Percentiles rank a stretch among this genome's conserved stretches.
Conservation (phyloP, 2,329 filamentous ascomycete species). For the Hymenoscyphus occultus region DNA sequence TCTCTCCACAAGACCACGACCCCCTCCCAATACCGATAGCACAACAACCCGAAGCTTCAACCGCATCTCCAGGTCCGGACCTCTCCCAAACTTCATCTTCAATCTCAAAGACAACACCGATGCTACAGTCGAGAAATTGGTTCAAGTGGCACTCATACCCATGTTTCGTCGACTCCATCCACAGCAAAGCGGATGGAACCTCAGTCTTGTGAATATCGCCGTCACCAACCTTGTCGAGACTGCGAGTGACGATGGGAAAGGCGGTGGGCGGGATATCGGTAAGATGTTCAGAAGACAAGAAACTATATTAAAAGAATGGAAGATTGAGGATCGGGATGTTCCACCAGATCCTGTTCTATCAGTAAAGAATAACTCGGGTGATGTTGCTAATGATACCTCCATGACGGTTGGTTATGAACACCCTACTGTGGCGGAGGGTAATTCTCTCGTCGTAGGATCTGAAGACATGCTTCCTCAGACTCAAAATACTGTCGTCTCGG, state of each 20-base stretch:
- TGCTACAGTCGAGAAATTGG: slow-evolving; percentile 63
- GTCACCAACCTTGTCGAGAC: slow-evolving; percentile 76
- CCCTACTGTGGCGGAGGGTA: not conserved
- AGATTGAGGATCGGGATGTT: slow-evolving; percentile 46
- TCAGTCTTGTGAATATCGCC: slow-evolving; percentile 82
- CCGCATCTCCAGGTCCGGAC: slow-evolving; percentile 71
- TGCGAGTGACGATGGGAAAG: slow-evolving; percentile 44
- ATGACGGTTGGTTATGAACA: not conserved
- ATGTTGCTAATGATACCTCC: slow-evolving; percentile 28
- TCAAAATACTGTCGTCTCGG: slow-evolving; percentile 27
- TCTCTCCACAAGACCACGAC: slow-evolving; percentile 69
- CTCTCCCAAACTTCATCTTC: slow-evolving; percentile 73
- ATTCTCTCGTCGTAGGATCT: slow-evolving; percentile 22
- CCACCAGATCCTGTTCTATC: slow-evolving; percentile 28
- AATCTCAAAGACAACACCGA: slow-evolving; percentile 56
- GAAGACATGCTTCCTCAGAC: slow-evolving; percentile 30
- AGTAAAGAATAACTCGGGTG: slow-evolving; percentile 29
- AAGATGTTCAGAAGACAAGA: slow-evolving; percentile 80
- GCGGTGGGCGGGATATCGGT: slow-evolving; percentile 71
- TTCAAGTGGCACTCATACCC: slow-evolving; percentile 63
- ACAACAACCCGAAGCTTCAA: slow-evolving; percentile 57
- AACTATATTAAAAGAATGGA: slow-evolving; percentile 65
- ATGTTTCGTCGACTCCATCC: slow-evolving; percentile 74
- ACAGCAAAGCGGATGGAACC: slow-evolving; percentile 64
- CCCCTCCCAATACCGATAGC: slow-evolving; percentile 50